phyloP scores from a whole-genome alignment of 2,329 filamentous ascomycete genomes.

The Cordyceps javanica region DNA sequence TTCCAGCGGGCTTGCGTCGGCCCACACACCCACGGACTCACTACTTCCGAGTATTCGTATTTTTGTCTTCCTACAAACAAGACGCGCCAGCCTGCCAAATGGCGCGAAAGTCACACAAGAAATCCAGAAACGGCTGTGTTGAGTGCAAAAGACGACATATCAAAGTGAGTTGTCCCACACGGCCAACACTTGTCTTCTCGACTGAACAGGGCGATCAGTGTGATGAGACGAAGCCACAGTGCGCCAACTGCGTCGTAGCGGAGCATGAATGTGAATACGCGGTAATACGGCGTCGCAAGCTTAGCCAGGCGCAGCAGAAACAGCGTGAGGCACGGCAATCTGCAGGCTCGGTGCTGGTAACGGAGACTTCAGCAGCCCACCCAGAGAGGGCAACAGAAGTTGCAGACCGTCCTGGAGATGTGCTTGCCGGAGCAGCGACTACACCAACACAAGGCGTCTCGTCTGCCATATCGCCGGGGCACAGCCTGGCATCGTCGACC shows the following conservation, averaged over 20 bases:
- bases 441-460: background rate
- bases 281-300: background rate
- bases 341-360: no score
- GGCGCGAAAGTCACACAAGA: slow-evolving; percentile 22
- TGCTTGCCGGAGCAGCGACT: background rate
- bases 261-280: slow-evolving; percentile 1
- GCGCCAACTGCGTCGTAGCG: slow-evolving; percentile 24
- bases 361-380: no score
- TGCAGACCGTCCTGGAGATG: background rate
- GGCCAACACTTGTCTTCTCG: background rate
- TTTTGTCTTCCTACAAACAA: background rate
- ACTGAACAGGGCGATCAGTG: slow-evolving; percentile 23
- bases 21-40: no score
- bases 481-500: background rate
- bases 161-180: slow-evolving; percentile 19
- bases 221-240: slow-evolving; percentile 31
- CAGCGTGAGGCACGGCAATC: background rate
- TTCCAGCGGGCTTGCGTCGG: no score
- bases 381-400: background rate
- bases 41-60: background rate
- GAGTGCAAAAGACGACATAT: slow-evolving; percentile 30
- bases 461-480: background rate
- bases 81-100: background rate
- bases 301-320: background rate
- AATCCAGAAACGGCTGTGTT: slow-evolving; percentile 27